phyloP scores from a whole-genome alignment of 2,329 filamentous ascomycete species.

The Ophiocordyceps australis region DNA sequence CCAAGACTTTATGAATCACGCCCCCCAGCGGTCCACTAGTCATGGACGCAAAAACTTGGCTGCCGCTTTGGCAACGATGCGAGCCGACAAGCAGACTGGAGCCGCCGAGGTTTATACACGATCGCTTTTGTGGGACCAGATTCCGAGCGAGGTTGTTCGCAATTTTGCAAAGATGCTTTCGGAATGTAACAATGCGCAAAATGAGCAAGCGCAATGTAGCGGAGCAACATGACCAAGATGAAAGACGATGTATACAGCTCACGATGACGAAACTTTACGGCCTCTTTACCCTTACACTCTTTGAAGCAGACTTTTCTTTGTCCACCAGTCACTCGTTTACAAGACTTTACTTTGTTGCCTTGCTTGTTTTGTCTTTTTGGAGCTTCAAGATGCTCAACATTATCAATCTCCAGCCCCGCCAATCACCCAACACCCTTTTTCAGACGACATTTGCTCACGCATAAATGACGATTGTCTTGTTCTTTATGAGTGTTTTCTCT shows the following conservation, averaged over 20 bases:
- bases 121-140: conserved; percentile 85
- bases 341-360: too few species aligned
- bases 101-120: conserved; percentile 84
- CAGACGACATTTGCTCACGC: background rate
- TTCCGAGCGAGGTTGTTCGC: conserved; percentile 77
- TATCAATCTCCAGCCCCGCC: too few species aligned
- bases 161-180: conserved; percentile 87
- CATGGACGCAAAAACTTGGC: conserved; percentile 57
- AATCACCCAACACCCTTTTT: too few species aligned
- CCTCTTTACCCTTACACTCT: conserved; percentile 9
- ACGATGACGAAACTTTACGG: conserved; percentile 16
- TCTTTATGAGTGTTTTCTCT: background rate
- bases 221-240: conserved; percentile 21
- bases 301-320: conserved; percentile 13
- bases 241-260: conserved; percentile 14
- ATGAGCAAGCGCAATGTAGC: conserved; percentile 23
- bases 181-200: conserved; percentile 41
- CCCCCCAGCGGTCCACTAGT: conserved; percentile 33
- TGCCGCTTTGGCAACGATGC: conserved; percentile 66
- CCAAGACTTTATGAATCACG: conserved; percentile 49
- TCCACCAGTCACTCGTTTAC: too few species aligned
- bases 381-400: too few species aligned
- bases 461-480: too few species aligned
- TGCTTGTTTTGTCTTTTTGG: too few species aligned
- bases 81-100: conserved; percentile 46